These are phyloP conservation scores for Stemphylium beticola DNA, from an alignment of 2,329 filamentous ascomycete genomes.

Conservation along the genomic window DNA sequence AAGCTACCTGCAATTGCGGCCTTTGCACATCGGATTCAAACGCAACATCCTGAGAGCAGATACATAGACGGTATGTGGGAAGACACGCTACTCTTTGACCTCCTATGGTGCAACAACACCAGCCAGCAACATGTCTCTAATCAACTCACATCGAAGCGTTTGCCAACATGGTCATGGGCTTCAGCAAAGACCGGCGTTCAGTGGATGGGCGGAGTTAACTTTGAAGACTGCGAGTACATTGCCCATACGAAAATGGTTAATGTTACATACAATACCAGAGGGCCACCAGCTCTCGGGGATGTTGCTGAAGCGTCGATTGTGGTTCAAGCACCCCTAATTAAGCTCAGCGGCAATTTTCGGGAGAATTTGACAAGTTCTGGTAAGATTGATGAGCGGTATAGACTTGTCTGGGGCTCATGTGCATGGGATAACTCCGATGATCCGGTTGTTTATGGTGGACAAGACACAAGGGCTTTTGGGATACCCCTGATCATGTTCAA, in stretches of 20 bases:
- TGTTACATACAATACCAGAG: not conserved
- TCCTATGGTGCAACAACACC: not conserved
- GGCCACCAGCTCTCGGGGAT: not conserved
- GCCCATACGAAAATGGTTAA: not conserved
- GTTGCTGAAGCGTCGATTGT: not conserved
- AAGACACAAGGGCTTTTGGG: not conserved
- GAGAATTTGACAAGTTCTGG: fast-evolving
- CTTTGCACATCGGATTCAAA: not conserved
- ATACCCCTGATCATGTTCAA: not conserved
- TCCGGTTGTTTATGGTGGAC: not conserved
- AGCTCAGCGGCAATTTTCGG: not conserved
- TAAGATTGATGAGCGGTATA: not conserved
- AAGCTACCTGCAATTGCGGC: not conserved
- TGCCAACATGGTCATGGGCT: not conserved
- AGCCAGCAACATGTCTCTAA: not conserved
- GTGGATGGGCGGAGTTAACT: not conserved
- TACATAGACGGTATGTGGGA: not conserved
- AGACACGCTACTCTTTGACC: not conserved
- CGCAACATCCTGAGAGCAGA: not conserved
- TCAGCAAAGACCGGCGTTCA: not conserved
- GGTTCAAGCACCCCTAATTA: not conserved
- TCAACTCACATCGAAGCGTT: no score
- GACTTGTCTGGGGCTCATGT: not conserved
- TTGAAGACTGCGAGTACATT: not conserved
- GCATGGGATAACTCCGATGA: not conserved